Evolutionary conservation across 306 rosid species (phyloP).

Genomic region (Glycine tomentella): DNA sequence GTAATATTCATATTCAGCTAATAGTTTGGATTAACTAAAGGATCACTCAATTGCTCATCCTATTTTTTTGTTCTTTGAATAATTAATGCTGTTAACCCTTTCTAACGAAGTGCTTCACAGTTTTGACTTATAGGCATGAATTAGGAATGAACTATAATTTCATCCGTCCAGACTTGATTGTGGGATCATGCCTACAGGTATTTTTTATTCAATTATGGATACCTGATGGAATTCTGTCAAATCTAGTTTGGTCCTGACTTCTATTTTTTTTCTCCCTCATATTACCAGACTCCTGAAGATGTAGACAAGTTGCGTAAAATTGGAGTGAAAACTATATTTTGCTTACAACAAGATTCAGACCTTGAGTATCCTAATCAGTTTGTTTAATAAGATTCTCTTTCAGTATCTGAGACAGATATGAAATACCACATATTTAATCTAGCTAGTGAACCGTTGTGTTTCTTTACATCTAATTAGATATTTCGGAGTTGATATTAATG

Average conservation of each 20-base stretch:
- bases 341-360: conserved; percentile 90
- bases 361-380: conserved; percentile 79
- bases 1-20: conserved; percentile 23
- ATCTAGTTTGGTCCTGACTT: conserved; percentile 42
- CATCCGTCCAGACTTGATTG: conserved; percentile 90
- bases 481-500: conserved; percentile 91
- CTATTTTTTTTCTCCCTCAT: not conserved
- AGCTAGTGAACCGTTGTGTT: conserved; percentile 42
- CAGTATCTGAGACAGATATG: conserved; percentile 38
- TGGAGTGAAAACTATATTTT: conserved; percentile 95
- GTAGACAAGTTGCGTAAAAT: conserved; percentile 84
- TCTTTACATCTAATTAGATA: conserved; percentile 68
- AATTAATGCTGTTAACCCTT: conserved; percentile 31
- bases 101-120: conserved; percentile 60
- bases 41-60: conserved; percentile 19
- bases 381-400: conserved; percentile 37
- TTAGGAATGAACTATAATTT: conserved; percentile 89
- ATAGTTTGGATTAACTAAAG: conserved; percentile 36
- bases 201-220: conserved; percentile 38
- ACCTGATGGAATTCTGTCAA: conserved; percentile 17
- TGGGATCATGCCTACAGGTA: conserved; percentile 98
- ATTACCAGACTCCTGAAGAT: conserved; percentile 78
- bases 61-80: conserved; percentile 28
- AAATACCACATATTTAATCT: conserved; percentile 25
- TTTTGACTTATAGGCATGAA: conserved; percentile 94